A percentile compares a stretch with the other conserved stretches of the same genome.
phyloP scores from a whole-genome alignment of 352 stramenopile genomes.

The Phytopythium cucurbitacearum region DNA sequence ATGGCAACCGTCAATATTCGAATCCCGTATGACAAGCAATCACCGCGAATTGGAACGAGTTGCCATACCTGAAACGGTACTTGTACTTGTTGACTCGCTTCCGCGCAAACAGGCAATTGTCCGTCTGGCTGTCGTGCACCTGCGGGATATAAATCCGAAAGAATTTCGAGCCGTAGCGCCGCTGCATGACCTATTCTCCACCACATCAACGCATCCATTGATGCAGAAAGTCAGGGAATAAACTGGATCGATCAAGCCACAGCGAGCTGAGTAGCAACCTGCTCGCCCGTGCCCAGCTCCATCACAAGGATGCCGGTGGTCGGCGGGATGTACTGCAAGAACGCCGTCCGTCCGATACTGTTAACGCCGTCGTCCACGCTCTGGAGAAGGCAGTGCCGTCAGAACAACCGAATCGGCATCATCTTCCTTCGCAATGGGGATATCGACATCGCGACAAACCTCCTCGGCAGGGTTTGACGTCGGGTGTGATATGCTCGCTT shows the following conservation, averaged over 20 bases:
- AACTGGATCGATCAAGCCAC: background rate
- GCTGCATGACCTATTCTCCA: slow-evolving; percentile 20
- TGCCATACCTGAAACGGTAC: slow-evolving; percentile 60
- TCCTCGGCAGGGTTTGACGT: slow-evolving; percentile 19
- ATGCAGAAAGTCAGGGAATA: background rate
- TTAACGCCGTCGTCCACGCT: slow-evolving; percentile 30
- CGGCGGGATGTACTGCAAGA: slow-evolving; percentile 59
- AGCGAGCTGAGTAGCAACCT: slow-evolving; percentile 13
- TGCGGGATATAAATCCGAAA: slow-evolving; percentile 77
- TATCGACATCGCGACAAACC: too few species aligned
- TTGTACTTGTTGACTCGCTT: slow-evolving; percentile 75
- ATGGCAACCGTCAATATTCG: background rate
- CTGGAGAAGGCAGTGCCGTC: slow-evolving; percentile 2
- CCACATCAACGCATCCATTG: background rate
- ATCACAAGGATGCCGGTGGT: slow-evolving; percentile 62
- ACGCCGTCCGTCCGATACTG: slow-evolving; percentile 38
- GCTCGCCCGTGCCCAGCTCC: slow-evolving; percentile 41
- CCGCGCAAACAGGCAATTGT: slow-evolving; percentile 76
- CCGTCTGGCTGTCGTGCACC: slow-evolving; percentile 57
- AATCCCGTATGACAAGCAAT: background rate
- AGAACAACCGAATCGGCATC: background rate
- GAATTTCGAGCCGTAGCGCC: slow-evolving; percentile 64
- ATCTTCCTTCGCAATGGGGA: too few species aligned
- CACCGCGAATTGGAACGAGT: background rate
- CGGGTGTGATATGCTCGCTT: slow-evolving; percentile 11